Evolutionary conservation across 75 land plant genomes (phyloP).

Genomic region (Ceratopteris richardii): DNA sequence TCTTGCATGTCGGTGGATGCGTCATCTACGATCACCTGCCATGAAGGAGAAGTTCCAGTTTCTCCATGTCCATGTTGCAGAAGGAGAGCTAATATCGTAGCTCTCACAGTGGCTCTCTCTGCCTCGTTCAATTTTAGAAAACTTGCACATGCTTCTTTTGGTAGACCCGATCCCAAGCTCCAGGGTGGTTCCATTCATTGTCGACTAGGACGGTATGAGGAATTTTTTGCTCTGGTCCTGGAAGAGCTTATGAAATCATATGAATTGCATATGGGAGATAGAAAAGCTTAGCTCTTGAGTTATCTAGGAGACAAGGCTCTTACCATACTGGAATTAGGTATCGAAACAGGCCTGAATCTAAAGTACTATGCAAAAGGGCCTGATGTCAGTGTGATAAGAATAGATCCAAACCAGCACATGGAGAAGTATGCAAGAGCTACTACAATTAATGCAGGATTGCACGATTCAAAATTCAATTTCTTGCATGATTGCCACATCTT

Average conservation of each 20-base stretch:
- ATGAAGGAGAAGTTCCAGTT: too few relatives aligned
- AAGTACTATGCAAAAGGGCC: slow-evolving; percentile 44
- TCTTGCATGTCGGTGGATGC: too few relatives aligned
- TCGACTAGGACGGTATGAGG: slow-evolving; percentile 69
- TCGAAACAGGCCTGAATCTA: slow-evolving; percentile 82
- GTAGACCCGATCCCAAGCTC: too few relatives aligned
- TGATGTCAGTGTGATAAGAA: slow-evolving; percentile 37
- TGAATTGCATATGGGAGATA: slow-evolving; percentile 61
- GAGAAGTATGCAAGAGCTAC: slow-evolving; percentile 67
- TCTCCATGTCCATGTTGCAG: too few relatives aligned
- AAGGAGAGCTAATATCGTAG: too few relatives aligned
- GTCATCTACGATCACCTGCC: too few relatives aligned
- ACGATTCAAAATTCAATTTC: slow-evolving; percentile 45
- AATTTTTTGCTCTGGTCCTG: slow-evolving; percentile 46
- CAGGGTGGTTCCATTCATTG: slow-evolving; percentile 43
- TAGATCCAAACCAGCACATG: slow-evolving; percentile 81
- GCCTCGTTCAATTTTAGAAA: too few relatives aligned
- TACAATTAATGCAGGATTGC: slow-evolving; percentile 50
- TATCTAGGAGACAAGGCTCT: slow-evolving; percentile 37
- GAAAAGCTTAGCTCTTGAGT: slow-evolving; percentile 46
- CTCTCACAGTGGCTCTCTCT: too few relatives aligned
- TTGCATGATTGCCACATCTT: slow-evolving; percentile 44
- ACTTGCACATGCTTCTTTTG: too few relatives aligned
- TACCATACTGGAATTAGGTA: slow-evolving; percentile 69
- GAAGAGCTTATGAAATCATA: slow-evolving; percentile 39